Base-by-base conservation (phyloP, 441 rosid genomes). In the Capsella rubella region DNA sequence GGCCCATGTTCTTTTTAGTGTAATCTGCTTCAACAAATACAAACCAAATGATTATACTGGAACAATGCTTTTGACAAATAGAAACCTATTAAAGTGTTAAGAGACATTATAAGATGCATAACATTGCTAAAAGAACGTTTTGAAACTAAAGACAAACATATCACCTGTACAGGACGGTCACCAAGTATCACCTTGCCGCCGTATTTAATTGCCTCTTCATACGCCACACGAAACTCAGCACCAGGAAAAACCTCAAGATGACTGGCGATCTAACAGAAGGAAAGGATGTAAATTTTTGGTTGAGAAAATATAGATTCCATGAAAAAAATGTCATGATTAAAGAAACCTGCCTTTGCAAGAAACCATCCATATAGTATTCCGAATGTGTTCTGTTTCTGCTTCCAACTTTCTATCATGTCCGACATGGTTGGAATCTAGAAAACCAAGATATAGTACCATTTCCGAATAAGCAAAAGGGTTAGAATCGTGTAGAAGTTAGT, bases 241-340 rank as follows among this genome's bases (percentile, higher is more conserved):
- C 99, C 98, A 75, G 99, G 99, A 77, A 87, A 82, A 65, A 90
- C 97, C 79, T 95, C 97, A 58, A 95, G 96, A 85, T 83, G 85
- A 81, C 87, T 83, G 62, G 97, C 97, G 69, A 95, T 93, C 99
- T 95, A 80, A 37, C 67, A 81, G 59, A 73, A 67, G 64, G 35
- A 60, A 7, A 18, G 3, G 52, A 37, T 67, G 74, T 72, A 78
- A 54, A 12, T 35, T 21, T 59, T 60, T 64, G 14, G 49, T 52
- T 61, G 50, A 61, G 70, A 65, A 16, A 60, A 58, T 50, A 13
- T 69, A 49, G 35, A 42, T 64, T 63, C 35, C n/a, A 43, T 34
- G 8, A 28, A 39, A 18, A 7, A 21, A 8, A 7, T 11, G 10
- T 42, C 3, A 15, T 62, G 74, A 34, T 42, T 11, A 53, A 74